phyloP scores from a whole-genome alignment of 2,329 filamentous ascomycete genomes.

The Aspergillus brasiliensis region DNA sequence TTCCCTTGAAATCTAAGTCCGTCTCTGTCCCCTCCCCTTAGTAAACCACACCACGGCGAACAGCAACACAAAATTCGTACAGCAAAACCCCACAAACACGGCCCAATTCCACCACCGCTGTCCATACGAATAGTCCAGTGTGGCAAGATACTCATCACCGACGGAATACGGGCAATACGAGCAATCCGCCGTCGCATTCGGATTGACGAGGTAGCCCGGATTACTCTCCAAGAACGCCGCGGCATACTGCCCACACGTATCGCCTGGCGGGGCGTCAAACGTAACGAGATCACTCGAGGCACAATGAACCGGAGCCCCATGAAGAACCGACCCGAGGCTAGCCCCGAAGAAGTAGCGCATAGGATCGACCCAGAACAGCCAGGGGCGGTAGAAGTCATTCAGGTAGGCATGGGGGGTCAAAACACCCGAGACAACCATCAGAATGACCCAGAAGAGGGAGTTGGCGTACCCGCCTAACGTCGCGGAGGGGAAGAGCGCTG shows the following conservation, averaged over 20 bases:
- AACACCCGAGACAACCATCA: neutral
- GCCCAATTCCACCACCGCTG: constrained; percentile 10
- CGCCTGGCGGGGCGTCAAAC: constrained; percentile 8
- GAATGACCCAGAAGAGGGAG: neutral
- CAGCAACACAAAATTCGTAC: constrained; percentile 2
- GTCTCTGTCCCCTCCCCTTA: neutral
- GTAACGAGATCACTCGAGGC: neutral
- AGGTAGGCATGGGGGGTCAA: neutral
- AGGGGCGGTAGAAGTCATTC: constrained; percentile 3
- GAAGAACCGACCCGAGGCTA: neutral
- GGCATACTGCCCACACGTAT: constrained; percentile 6
- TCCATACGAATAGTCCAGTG: constrained; percentile 2
- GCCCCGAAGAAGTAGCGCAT: constrained; percentile 12
- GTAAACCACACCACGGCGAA: neutral
- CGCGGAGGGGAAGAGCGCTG: neutral
- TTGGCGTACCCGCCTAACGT: neutral
- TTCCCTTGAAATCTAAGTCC: too few relatives aligned
- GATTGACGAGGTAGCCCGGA: constrained; percentile 2
- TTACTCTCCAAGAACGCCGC: neutral
- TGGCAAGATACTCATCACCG: constrained; percentile 1
- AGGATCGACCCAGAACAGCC: constrained; percentile 13
- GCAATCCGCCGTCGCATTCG: neutral
- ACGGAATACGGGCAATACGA: constrained; percentile 3
- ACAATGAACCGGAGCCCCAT: constrained; percentile 1
- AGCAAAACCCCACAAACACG: constrained; percentile 12